Percentiles rank a stretch among this genome's conserved stretches.
These are phyloP conservation scores for Neltuma alba DNA, from an alignment of 306 rosid species.

Conservation along the genomic window DNA sequence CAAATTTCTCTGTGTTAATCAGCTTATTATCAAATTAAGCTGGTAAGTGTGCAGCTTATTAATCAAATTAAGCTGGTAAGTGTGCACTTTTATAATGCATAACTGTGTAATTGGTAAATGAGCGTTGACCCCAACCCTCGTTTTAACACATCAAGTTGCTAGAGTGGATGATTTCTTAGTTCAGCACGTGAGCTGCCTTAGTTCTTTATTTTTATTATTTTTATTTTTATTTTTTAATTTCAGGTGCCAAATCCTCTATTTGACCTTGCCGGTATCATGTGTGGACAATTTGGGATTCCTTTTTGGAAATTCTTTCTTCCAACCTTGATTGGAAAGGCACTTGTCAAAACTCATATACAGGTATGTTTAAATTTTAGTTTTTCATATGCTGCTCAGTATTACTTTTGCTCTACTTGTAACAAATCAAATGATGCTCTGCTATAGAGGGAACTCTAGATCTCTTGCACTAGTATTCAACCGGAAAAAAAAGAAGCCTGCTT, in stretches of 20 bases:
- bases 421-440: not conserved
- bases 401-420: not conserved
- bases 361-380: constrained; percentile 43
- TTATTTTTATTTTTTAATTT: not conserved
- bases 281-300: constrained; percentile 95
- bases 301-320: constrained; percentile 90
- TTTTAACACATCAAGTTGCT: not conserved
- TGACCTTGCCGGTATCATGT: constrained; percentile 99
- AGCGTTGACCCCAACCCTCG: not conserved
- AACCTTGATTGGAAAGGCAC: constrained; percentile 91
- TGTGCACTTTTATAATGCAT: constrained; percentile 8
- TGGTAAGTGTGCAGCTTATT: too few relatives aligned
- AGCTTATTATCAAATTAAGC: too few relatives aligned
- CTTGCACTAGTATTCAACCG: not conserved
- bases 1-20: not conserved
- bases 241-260: constrained; percentile 99
- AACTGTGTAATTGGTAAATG: not conserved
- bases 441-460: not conserved
- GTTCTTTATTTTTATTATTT: too few relatives aligned
- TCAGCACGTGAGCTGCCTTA: constrained; percentile 27
- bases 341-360: constrained; percentile 96
- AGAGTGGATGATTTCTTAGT: not conserved
- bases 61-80: not conserved
- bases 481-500: not conserved
- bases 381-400: not conserved